Percentiles rank a stretch among this genome's conserved stretches.
phyloP scores from a whole-genome alignment of 768 basidiomycete genomes.

The Vararia minispora region DNA sequence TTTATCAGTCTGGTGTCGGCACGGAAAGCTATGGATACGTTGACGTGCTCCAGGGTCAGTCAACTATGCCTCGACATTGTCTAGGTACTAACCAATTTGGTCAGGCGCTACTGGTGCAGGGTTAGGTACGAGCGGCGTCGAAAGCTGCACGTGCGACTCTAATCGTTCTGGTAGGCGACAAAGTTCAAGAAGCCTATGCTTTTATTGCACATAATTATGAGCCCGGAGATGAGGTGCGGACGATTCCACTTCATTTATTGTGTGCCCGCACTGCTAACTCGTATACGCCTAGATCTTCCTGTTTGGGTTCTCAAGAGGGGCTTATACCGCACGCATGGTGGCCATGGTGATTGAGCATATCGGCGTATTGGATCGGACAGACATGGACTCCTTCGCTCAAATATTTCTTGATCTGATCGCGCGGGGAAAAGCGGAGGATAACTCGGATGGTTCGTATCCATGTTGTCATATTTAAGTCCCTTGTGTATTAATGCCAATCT shows the following conservation, averaged over 20 bases:
- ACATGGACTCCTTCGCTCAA: conserved; percentile 61
- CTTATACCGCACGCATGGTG: conserved; percentile 68
- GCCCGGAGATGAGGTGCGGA: conserved; percentile 57
- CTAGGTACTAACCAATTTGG: neutral
- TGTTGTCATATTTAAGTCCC: neutral
- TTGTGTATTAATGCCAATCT: conserved; percentile 1
- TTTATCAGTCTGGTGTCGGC: conserved; percentile 31
- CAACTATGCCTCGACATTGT: neutral
- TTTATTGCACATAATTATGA: conserved; percentile 70
- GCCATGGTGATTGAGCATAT: conserved; percentile 63
- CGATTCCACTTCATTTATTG: neutral
- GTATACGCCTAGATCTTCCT: conserved; percentile 45
- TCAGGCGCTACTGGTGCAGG: conserved; percentile 54
- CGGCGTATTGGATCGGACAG: conserved; percentile 54
- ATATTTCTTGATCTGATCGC: conserved; percentile 55
- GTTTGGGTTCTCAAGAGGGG: conserved; percentile 71
- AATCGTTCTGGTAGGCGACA: conserved; percentile 36
- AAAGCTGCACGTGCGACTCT: neutral
- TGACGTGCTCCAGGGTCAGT: conserved; percentile 46
- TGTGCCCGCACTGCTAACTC: conserved; percentile 4
- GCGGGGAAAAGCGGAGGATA: conserved; percentile 41
- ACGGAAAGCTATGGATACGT: conserved; percentile 48
- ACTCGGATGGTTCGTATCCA: conserved; percentile 26
- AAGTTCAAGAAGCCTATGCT: conserved; percentile 72
- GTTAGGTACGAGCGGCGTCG: conserved; percentile 31